These are phyloP conservation scores for Nemania sp. DNA, from an alignment of 2,329 filamentous ascomycete species.

Conservation along the genomic window DNA sequence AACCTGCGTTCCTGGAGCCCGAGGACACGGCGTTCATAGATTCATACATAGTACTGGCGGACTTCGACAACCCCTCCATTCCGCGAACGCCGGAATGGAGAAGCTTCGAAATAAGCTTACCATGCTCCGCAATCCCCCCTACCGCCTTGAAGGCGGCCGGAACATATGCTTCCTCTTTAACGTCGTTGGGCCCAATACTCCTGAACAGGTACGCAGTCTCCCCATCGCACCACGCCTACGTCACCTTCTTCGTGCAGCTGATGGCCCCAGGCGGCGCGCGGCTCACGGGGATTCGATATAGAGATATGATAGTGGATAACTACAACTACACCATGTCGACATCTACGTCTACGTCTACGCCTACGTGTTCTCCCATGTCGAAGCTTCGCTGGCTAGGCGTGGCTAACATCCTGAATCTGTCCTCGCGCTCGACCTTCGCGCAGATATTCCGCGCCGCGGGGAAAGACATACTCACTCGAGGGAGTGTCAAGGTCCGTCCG, in stretches of 20 bases:
- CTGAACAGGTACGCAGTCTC: slow-evolving; percentile 19
- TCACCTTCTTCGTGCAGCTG: slow-evolving; percentile 18
- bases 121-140: not conserved
- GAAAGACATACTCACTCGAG: not conserved
- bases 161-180: not conserved
- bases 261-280: not conserved
- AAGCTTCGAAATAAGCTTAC: slow-evolving; percentile 6
- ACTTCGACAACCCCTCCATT: not conserved
- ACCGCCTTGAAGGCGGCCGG: too few species aligned
- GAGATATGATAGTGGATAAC: slow-evolving; percentile 21
- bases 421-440: not conserved
- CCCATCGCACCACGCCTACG: slow-evolving; percentile 12
- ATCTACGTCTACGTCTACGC: not conserved
- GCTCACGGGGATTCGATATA: slow-evolving; percentile 15
- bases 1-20: not conserved
- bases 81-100: not conserved
- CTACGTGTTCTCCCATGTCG: not conserved
- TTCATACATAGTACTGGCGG: not conserved
- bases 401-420: not conserved
- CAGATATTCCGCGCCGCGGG: not conserved
- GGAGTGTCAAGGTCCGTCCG: slow-evolving; percentile 1
- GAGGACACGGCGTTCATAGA: slow-evolving; percentile 16
- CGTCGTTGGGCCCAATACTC: not conserved
- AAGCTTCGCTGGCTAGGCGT: slow-evolving; percentile 17
- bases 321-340: too few species aligned